Percentiles rank a stretch among this genome's conserved stretches.
These are phyloP conservation scores for Kluyveromyces marxianus DNA, from an alignment of 1,139 yeast genomes.

Conservation along the genomic window DNA sequence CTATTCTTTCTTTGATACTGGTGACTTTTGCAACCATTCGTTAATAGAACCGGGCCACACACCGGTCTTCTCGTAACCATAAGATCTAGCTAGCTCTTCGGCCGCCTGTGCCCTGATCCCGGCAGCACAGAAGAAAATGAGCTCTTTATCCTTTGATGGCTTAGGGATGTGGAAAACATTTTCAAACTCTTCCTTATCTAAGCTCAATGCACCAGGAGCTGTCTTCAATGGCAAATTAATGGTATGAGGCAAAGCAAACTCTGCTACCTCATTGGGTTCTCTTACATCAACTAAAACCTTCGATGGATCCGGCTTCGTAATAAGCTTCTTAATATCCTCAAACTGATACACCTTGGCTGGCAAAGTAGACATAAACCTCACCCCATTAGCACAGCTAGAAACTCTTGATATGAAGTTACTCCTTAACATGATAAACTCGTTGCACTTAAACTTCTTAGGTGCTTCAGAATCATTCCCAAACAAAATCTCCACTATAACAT, in stretches of 20 bases:
- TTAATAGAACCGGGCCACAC: constrained; percentile 77
- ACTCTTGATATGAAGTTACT: constrained; percentile 1
- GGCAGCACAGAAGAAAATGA: constrained; percentile 86
- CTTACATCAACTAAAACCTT: constrained; percentile 77
- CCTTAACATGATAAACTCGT: constrained; percentile 9
- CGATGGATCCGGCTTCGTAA: constrained; percentile 36
- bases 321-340: constrained; percentile 46
- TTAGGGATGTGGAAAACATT: constrained; percentile 78
- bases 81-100: constrained; percentile 83
- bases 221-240: constrained; percentile 85
- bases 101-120: constrained; percentile 91
- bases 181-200: constrained; percentile 69
- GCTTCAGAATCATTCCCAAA: no score
- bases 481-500: no score
- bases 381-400: constrained; percentile 20
- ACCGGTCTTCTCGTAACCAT: constrained; percentile 75
- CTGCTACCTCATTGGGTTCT: constrained; percentile 70
- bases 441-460: not conserved
- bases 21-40: constrained; percentile 62
- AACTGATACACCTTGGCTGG: constrained; percentile 43
- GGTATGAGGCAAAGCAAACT: constrained; percentile 74
- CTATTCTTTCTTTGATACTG: not conserved
- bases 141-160: constrained; percentile 62
- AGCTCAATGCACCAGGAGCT: constrained; percentile 88
- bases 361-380: constrained; percentile 26